Base-by-base conservation (phyloP, 2,329 filamentous ascomycete species). In the Cadophora luteo-olivacea region DNA sequence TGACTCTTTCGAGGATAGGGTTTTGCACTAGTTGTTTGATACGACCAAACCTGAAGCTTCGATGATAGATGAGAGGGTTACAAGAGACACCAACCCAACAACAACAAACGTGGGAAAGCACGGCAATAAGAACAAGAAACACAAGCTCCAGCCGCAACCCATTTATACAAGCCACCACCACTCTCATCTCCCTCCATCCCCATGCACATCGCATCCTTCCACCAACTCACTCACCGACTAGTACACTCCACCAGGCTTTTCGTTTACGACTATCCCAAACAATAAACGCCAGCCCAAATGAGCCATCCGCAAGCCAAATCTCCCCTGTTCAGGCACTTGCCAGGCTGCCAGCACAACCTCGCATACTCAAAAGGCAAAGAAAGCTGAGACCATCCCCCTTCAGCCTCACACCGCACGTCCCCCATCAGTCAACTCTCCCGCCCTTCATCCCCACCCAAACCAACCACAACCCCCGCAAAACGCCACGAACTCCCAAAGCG, bases 381-480 rank as follows among this genome's bases (percentile, higher is more conserved):
- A 29, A 49, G 45, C 45, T 22, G 19, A 49, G 19, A n/a, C 45
- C 22, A 8, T 45, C 41, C 12, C 24, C 22, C 36, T 45, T 41
- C 57, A 60, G 32, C 57, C 32, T 60, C 32, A 60, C 33, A 25
- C 29, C 32, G 32, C 57, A 60, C 32, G 36, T 45, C 57, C 57
- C 29, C 29, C 29, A 29, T 29, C 29, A 29, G 29, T 29, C 57
- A 45, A 19, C 6, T 55, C 52, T 33, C 52, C 19, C n/a, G 6
- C 19, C 4, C 51, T 3, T 14, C 24, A 22, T 16, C 51, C 16
- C 24, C 22, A 55, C 24, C 36, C 3, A 45, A 25, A 60, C 33
- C 57, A 24, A 45, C 33, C 33, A 24, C 2, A 45, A 41, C 36
- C 8, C 1, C 22, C 14, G 11, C 12, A 4, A 25, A 16, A 32